Evolutionary conservation across 306 rosid species (phyloP).

Genomic region (Cucumis melo): DNA sequence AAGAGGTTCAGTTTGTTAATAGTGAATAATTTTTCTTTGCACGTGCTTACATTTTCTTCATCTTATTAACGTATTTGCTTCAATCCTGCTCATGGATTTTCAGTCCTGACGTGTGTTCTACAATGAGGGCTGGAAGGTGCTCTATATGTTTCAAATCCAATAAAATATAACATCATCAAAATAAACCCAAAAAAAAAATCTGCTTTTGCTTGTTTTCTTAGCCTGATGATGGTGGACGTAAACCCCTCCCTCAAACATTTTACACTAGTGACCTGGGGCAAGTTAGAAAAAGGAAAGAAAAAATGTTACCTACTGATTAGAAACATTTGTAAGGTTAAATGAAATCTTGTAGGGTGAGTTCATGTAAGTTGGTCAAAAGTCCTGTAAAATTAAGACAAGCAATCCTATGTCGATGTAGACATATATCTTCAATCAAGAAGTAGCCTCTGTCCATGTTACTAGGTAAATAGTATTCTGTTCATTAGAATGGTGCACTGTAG

Average conservation of each 20-base stretch:
- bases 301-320: no score
- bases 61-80: neutral
- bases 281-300: neutral
- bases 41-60: neutral
- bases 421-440: no score
- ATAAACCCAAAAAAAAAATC: neutral
- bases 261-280: neutral
- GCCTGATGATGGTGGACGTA: no score
- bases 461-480: neutral
- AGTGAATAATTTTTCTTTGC: slow-evolving; percentile 11
- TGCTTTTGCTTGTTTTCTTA: no score
- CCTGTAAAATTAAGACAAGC: no score
- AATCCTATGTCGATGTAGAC: no score
- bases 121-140: neutral
- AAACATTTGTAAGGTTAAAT: neutral
- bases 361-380: no score
- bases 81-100: neutral
- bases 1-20: slow-evolving; percentile 15
- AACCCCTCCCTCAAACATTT: neutral
- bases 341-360: no score
- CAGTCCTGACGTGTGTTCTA: neutral
- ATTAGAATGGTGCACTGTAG: neutral
- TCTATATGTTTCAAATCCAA: neutral
- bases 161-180: neutral
- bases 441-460: no score